Conservation (phyloP, 164 flowering plant species). For the Tinospora cordifolia region DNA sequence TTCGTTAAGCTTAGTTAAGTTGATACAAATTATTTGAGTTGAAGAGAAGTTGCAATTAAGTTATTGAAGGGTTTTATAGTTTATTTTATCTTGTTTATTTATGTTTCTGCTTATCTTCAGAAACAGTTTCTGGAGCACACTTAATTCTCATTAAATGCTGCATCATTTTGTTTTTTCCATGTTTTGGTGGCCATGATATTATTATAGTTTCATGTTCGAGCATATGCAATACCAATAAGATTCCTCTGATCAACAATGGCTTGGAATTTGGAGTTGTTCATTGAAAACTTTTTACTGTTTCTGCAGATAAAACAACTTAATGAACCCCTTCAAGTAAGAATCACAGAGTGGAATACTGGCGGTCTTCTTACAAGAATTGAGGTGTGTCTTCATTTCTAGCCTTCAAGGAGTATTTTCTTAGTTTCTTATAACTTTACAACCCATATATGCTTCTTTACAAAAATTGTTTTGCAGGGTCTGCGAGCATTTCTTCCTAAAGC, state of each 20-base stretch:
- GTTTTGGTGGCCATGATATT: background rate
- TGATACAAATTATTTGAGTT: too few species aligned
- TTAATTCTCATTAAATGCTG: background rate
- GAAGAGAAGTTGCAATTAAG: too few species aligned
- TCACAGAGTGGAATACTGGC: slow-evolving; percentile 93
- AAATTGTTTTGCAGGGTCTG: slow-evolving; percentile 55
- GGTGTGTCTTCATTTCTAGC: slow-evolving; percentile 32
- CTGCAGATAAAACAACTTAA: slow-evolving; percentile 75
- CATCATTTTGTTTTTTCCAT: background rate
- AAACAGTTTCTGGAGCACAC: background rate
- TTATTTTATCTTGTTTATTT: too few species aligned
- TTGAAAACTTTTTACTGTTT: background rate
- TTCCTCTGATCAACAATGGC: background rate
- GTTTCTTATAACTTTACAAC: background rate
- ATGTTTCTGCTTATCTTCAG: too few species aligned
- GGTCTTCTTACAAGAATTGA: slow-evolving; percentile 95
- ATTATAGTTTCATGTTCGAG: background rate
- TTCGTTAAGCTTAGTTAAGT: too few species aligned
- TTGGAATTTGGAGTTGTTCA: background rate
- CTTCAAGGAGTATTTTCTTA: background rate
- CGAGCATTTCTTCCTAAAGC: slow-evolving; percentile 91
- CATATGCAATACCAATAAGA: background rate
- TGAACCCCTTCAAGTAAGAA: slow-evolving; percentile 78
- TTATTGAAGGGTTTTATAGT: too few species aligned
- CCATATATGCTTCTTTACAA: background rate